phyloP scores from a whole-genome alignment of 116 monocot genomes.

The Papilionanthe hybrid region DNA sequence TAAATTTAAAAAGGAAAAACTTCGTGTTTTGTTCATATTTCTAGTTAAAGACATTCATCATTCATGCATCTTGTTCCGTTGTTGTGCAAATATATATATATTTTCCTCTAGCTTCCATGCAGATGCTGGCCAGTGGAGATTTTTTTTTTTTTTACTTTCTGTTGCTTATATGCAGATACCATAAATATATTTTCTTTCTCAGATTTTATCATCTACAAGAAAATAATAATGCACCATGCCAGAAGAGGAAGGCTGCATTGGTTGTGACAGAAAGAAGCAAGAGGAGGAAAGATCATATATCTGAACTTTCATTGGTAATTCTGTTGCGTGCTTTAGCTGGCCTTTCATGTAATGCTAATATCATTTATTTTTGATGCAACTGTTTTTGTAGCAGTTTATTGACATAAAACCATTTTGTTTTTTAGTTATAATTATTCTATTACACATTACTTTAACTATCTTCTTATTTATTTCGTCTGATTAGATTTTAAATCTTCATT shows the following conservation, averaged over 20 bases:
- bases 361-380: not conserved
- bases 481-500: not conserved
- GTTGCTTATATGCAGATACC: not conserved
- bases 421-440: not conserved
- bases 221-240: conserved; percentile 14
- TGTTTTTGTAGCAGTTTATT: not conserved
- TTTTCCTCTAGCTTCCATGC: not conserved
- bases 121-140: not conserved
- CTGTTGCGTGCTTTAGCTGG: not conserved
- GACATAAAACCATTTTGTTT: not conserved
- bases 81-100: not conserved
- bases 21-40: not conserved
- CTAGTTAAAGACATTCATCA: not conserved
- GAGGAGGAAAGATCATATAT: conserved; percentile 35
- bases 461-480: not conserved
- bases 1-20: not conserved
- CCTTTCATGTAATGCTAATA: not conserved
- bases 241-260: conserved; percentile 34
- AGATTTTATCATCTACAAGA: conserved; percentile 51
- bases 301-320: conserved; percentile 29
- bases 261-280: conserved; percentile 32
- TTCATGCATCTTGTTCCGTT: not conserved
- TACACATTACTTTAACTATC: not conserved
- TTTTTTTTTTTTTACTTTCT: not conserved
- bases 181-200: conserved; percentile 8